A percentile compares a stretch with the other conserved stretches of the same genome.
Conservation (phyloP, 306 rosid genomes). For the Rosa lucieae region DNA sequence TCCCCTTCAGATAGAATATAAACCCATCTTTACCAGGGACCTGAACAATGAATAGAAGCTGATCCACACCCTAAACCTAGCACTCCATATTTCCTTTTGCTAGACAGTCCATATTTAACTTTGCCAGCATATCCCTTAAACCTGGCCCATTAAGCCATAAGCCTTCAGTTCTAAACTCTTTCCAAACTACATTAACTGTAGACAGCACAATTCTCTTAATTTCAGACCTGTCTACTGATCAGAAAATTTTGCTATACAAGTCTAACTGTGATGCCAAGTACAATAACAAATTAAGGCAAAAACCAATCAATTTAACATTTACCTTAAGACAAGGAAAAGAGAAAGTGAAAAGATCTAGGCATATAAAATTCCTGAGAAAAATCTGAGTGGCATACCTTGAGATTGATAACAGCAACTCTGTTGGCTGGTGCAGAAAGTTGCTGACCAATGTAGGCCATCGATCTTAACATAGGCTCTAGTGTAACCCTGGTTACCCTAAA, state of each 20-base stretch:
- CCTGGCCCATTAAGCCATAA: neutral
- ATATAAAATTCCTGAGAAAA: neutral
- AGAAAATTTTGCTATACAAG: neutral
- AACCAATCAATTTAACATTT: neutral
- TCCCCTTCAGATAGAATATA: neutral
- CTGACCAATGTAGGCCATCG: conserved; percentile 70
- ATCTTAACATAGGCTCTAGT: conserved; percentile 78
- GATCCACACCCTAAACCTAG: neutral
- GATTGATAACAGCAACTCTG: conserved; percentile 75
- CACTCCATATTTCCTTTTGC: neutral
- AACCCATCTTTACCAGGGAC: neutral
- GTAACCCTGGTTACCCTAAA: conserved; percentile 65
- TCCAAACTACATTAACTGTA: neutral
- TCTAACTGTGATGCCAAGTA: neutral
- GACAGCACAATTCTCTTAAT: neutral
- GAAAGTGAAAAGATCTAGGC: neutral
- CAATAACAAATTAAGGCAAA: neutral
- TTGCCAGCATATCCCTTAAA: conserved; percentile 2
- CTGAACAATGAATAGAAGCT: neutral
- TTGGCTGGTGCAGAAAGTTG: conserved; percentile 67
- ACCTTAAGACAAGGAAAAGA: neutral
- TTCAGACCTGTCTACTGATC: neutral
- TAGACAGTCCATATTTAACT: neutral
- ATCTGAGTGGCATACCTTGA: conserved; percentile 44
- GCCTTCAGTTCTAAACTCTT: neutral